A percentile compares a stretch with the other conserved stretches of the same genome.
Conservation (phyloP, 495 filamentous ascomycete genomes). For the Penicillium subrubescens region DNA sequence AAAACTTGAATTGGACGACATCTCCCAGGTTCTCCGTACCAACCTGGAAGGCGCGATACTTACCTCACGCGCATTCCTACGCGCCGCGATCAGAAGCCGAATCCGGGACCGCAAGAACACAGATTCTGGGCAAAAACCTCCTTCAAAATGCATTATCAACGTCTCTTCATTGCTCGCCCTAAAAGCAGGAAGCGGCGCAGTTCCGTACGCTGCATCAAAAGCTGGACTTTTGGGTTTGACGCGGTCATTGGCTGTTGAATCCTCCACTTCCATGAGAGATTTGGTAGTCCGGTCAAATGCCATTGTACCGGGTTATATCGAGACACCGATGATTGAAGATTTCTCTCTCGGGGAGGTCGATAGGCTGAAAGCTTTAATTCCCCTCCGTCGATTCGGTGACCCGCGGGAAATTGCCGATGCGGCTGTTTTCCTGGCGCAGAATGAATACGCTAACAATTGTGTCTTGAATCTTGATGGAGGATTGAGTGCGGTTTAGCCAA, state of each 20-base stretch:
- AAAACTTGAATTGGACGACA: slow-evolving; percentile 34
- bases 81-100: slow-evolving; percentile 42
- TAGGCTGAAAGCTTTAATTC: slow-evolving; percentile 53
- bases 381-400: slow-evolving; percentile 68
- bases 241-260: slow-evolving; percentile 66
- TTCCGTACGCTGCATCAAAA: slow-evolving; percentile 78
- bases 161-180: slow-evolving; percentile 71
- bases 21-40: slow-evolving; percentile 58
- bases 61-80: slow-evolving; percentile 59
- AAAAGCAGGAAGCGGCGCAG: slow-evolving; percentile 63
- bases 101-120: slow-evolving; percentile 29
- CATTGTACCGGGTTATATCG: slow-evolving; percentile 81
- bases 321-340: slow-evolving; percentile 71
- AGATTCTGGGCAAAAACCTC: neutral
- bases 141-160: slow-evolving; percentile 72
- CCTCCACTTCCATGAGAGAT: slow-evolving; percentile 37
- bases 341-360: slow-evolving; percentile 37
- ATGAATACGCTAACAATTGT: slow-evolving; percentile 81
- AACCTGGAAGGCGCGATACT: slow-evolving; percentile 75
- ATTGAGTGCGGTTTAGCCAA: slow-evolving; percentile 60
- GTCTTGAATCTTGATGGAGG: slow-evolving; percentile 86
- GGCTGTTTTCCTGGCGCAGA: slow-evolving; percentile 73
- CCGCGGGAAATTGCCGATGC: slow-evolving; percentile 78
- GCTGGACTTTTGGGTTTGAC: slow-evolving; percentile 79
- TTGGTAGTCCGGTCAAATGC: slow-evolving; percentile 71